These are phyloP conservation scores for Lactarius evosmus DNA, from an alignment of 768 basidiomycete genomes.

Conservation along the genomic window DNA sequence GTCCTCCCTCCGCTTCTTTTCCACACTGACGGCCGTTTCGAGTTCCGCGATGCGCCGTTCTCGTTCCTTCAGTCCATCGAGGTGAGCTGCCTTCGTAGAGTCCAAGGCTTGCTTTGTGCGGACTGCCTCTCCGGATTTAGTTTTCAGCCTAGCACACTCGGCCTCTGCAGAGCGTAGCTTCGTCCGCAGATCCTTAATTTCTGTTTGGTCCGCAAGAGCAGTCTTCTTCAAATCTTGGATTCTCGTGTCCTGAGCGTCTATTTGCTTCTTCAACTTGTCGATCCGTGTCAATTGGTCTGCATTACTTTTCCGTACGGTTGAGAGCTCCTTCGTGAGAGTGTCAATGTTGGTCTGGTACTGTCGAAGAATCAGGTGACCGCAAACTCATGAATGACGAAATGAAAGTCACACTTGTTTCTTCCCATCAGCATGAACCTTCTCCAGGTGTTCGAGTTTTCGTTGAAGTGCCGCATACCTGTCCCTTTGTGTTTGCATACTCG, in stretches of 20 bases:
- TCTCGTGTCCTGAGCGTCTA: conserved; percentile 52
- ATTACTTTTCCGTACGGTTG: conserved; percentile 44
- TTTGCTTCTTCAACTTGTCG: conserved; percentile 65
- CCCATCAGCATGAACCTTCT: conserved; percentile 57
- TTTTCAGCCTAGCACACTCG: conserved; percentile 49
- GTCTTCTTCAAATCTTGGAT: conserved; percentile 59
- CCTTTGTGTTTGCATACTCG: conserved; percentile 9
- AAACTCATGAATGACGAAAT: conserved; percentile 4
- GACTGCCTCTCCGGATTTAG: conserved; percentile 49
- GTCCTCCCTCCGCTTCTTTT: conserved; percentile 50
- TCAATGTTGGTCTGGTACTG: conserved; percentile 65
- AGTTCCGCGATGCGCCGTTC: conserved; percentile 55
- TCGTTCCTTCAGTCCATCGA: conserved; percentile 52
- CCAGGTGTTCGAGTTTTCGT: conserved; percentile 61
- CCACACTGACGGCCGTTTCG: conserved; percentile 48
- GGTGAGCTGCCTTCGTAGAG: conserved; percentile 46
- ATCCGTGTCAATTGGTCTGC: conserved; percentile 50
- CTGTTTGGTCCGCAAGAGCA: conserved; percentile 48
- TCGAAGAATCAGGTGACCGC: conserved; percentile 14
- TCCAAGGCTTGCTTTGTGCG: conserved; percentile 53
- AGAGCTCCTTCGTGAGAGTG: conserved; percentile 54
- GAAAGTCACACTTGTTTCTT: conserved; percentile 55
- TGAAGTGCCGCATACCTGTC: conserved; percentile 57
- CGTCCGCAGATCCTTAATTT: conserved; percentile 58
- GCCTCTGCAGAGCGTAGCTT: conserved; percentile 58